Conservation (phyloP, 345 rosid species). For the Salix purpurea region DNA sequence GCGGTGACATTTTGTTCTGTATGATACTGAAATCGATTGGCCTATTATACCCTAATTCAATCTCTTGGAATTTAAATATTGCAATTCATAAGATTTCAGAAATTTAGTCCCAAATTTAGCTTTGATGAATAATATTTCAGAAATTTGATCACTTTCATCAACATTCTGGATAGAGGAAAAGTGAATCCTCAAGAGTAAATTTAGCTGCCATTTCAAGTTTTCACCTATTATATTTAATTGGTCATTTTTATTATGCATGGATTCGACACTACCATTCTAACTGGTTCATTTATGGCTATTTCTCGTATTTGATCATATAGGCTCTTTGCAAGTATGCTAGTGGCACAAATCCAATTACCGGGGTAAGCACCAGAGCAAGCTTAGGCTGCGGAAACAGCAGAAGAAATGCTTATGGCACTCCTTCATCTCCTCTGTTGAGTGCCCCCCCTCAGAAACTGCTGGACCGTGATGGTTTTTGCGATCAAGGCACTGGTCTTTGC, state of each 20-base stretch:
- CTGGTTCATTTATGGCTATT: neutral
- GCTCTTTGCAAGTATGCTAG: slow-evolving; percentile 92
- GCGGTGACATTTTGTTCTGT: neutral
- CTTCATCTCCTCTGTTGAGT: slow-evolving; percentile 82
- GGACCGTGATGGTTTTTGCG: slow-evolving; percentile 86
- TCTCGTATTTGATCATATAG: slow-evolving; percentile 22
- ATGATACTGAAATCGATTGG: neutral
- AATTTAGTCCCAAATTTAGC: neutral
- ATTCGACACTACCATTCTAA: neutral
- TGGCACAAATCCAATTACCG: slow-evolving; percentile 79
- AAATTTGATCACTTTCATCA: neutral
- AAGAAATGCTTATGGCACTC: slow-evolving; percentile 76
- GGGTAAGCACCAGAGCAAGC: slow-evolving; percentile 74
- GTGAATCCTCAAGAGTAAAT: neutral
- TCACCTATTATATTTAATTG: neutral
- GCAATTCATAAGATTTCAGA: neutral
- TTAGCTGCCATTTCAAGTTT: neutral
- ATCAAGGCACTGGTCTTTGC: slow-evolving; percentile 64
- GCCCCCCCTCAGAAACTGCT: slow-evolving; percentile 79
- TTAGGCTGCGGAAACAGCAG: slow-evolving; percentile 85
- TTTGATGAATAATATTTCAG: neutral
- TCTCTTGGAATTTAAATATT: neutral
- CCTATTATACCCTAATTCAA: neutral
- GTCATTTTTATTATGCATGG: neutral
- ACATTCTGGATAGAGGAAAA: neutral